These are phyloP conservation scores for Tetradesmus obliquus DNA, from an alignment of 139 green algal species.

Conservation along the genomic window DNA sequence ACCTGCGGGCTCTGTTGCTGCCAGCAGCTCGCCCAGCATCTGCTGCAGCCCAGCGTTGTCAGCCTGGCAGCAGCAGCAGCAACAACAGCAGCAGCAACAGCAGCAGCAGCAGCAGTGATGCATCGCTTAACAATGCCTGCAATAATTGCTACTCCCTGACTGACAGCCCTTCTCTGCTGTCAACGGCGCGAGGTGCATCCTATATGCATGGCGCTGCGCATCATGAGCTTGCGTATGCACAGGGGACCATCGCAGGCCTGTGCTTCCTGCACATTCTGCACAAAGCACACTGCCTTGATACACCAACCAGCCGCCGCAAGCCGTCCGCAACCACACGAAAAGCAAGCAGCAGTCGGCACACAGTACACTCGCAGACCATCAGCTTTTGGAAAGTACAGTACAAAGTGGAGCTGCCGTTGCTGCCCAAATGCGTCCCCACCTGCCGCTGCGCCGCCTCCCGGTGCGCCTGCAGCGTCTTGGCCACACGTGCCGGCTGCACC, in stretches of 20 bases:
- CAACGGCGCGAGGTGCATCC: not conserved
- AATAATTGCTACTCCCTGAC: too few species aligned
- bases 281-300: not conserved
- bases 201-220: too few species aligned
- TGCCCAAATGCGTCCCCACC: not conserved
- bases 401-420: slow-evolving; percentile 50
- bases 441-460: slow-evolving; percentile 9
- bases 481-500: slow-evolving; percentile 34
- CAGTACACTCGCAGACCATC: not conserved
- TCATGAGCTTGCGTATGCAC: too few species aligned
- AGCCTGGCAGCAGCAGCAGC: slow-evolving; percentile 53
- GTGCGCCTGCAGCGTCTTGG: slow-evolving; percentile 29
- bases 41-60: slow-evolving; percentile 79
- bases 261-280: too few species aligned
- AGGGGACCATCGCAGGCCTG: too few species aligned
- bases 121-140: too few species aligned
- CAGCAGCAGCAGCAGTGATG: not conserved
- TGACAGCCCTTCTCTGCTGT: too few species aligned
- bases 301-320: not conserved
- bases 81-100: not conserved
- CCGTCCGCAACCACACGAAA: too few species aligned
- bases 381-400: slow-evolving; percentile 28
- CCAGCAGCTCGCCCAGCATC: slow-evolving; percentile 85
- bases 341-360: not conserved
- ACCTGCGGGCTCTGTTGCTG: slow-evolving; percentile 74